Conservation (phyloP, 108 stramenopile genomes). For the Cyclotella cryptica region DNA sequence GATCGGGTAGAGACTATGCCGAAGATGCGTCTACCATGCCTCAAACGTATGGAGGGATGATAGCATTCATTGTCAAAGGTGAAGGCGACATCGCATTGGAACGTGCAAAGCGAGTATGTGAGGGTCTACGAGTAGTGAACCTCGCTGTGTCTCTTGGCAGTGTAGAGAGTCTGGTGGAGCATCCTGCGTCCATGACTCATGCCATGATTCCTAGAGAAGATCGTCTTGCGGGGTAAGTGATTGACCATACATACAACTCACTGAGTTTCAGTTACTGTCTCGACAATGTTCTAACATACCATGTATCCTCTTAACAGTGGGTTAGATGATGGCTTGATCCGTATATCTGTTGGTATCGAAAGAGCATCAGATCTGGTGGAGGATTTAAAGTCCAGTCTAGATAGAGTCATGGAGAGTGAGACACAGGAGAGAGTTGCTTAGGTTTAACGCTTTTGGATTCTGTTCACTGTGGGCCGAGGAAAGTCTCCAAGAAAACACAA, state of each 20-base stretch:
- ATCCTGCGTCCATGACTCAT: slow-evolving; percentile 89
- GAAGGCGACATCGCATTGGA: slow-evolving; percentile 61
- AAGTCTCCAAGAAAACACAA: too few relatives aligned
- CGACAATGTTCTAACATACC: not conserved
- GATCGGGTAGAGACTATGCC: slow-evolving; percentile 53
- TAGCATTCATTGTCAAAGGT: slow-evolving; percentile 71
- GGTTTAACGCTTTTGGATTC: not conserved
- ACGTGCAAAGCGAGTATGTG: slow-evolving; percentile 58
- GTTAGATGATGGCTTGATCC: slow-evolving; percentile 79
- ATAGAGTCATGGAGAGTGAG: slow-evolving; percentile 44
- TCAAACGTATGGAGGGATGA: slow-evolving; percentile 74
- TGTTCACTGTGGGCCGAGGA: too few relatives aligned
- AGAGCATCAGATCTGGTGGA: slow-evolving; percentile 67
- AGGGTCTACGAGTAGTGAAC: slow-evolving; percentile 64
- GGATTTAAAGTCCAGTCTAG: slow-evolving; percentile 74
- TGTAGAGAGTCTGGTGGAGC: slow-evolving; percentile 83
- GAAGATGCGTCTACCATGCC: slow-evolving; percentile 52
- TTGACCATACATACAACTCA: not conserved
- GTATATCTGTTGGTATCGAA: slow-evolving; percentile 86
- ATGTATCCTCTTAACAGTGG: slow-evolving; percentile 44
- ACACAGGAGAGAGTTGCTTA: not conserved
- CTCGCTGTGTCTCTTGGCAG: slow-evolving; percentile 86
- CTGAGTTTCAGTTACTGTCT: not conserved
- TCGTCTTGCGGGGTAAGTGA: slow-evolving; percentile 42
- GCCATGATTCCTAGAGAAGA: slow-evolving; percentile 77